These are phyloP conservation scores for Clitopilus passeckerianus DNA, from an alignment of 768 basidiomycete species.

Conservation along the genomic window DNA sequence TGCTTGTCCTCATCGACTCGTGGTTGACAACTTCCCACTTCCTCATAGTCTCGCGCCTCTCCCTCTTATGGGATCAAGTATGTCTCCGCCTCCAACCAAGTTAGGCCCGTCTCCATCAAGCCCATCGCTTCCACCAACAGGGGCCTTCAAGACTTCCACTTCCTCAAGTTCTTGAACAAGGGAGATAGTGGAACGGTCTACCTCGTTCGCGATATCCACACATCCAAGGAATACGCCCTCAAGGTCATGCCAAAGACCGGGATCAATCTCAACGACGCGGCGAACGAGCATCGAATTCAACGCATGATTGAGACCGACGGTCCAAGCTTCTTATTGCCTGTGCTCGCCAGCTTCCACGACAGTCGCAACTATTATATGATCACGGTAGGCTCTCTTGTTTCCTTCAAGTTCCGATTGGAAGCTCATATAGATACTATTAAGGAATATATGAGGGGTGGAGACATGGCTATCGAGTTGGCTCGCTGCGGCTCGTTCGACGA, in stretches of 20 bases:
- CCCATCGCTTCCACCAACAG: background rate
- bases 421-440: background rate
- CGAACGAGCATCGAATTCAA: slow-evolving; percentile 3
- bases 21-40: background rate
- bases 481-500: slow-evolving; percentile 2
- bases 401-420: too few species aligned
- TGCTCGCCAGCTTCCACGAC: slow-evolving; percentile 19
- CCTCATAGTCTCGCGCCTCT: background rate
- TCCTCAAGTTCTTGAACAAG: background rate
- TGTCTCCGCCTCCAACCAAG: background rate
- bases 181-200: slow-evolving; percentile 8
- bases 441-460: slow-evolving; percentile 17
- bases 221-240: slow-evolving; percentile 9
- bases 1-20: too few species aligned
- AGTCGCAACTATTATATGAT: slow-evolving; percentile 14
- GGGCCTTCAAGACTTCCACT: background rate
- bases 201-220: slow-evolving; percentile 11
- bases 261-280: background rate
- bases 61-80: background rate
- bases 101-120: background rate
- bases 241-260: slow-evolving; percentile 14
- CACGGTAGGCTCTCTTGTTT: slow-evolving; percentile 10
- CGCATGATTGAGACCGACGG: slow-evolving; percentile 6
- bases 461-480: slow-evolving; percentile 8
- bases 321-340: slow-evolving; percentile 9